Conservation (phyloP, 345 rosid genomes). For the Leavenworthia alabamica region DNA sequence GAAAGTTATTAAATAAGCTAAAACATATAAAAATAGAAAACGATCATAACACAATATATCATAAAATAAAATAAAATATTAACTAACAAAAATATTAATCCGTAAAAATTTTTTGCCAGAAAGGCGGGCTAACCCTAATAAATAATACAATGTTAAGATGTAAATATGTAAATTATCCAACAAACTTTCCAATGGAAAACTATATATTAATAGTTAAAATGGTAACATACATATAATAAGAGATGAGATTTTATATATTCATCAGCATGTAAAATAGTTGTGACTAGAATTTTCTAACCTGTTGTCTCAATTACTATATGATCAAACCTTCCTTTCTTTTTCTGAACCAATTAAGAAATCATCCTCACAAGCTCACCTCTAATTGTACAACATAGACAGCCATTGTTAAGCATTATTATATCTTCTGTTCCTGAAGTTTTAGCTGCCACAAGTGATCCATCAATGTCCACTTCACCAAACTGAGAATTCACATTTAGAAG, state of each 20-base stretch:
- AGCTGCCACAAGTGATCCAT: slow-evolving; percentile 90
- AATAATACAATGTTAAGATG: too few species aligned
- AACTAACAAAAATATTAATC: too few species aligned
- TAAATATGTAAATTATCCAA: too few species aligned
- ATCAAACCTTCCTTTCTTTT: slow-evolving; percentile 76
- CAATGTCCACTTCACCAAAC: slow-evolving; percentile 94
- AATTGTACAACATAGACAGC: slow-evolving; percentile 94
- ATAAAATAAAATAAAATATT: too few species aligned
- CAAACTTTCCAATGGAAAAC: too few species aligned
- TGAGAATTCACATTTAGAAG: slow-evolving; percentile 30
- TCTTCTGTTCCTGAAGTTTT: slow-evolving; percentile 83
- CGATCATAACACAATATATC: too few species aligned
- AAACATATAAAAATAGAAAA: too few species aligned
- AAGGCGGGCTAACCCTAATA: too few species aligned
- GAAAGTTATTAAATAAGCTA: too few species aligned
- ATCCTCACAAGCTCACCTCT: slow-evolving; percentile 97
- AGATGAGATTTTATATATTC: neutral
- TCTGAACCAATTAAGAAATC: slow-evolving; percentile 71
- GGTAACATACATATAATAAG: neutral
- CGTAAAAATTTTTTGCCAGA: too few species aligned
- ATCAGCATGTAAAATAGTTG: neutral
- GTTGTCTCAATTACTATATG: slow-evolving; percentile 97
- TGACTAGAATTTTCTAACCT: slow-evolving; percentile 34
- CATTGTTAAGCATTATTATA: too few species aligned
- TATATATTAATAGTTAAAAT: neutral